These are phyloP conservation scores for Leccinum cinnamomeum DNA, from an alignment of 1,284 basidiomycete genomes.

Conservation along the genomic window DNA sequence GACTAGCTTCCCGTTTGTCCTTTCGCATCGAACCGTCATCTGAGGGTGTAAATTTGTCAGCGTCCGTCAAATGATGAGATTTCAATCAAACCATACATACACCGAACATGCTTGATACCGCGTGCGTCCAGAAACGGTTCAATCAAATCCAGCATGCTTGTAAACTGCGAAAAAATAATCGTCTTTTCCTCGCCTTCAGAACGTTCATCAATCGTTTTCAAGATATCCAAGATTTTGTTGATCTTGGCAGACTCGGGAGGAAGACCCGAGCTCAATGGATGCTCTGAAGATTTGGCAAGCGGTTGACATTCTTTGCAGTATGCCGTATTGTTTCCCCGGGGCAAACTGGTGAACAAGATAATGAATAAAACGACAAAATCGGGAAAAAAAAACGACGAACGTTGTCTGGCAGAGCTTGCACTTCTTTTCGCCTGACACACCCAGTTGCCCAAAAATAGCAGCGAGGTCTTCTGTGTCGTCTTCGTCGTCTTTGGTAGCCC, in stretches of 20 bases:
- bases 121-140: conserved; percentile 76
- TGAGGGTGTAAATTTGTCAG: conserved; percentile 32
- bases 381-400: conserved; percentile 45
- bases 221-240: conserved; percentile 74
- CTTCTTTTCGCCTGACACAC: conserved; percentile 56
- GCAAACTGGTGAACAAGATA: conserved; percentile 37
- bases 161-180: conserved; percentile 90
- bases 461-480: conserved; percentile 68
- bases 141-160: conserved; percentile 85
- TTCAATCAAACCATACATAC: conserved; percentile 50
- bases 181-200: conserved; percentile 78
- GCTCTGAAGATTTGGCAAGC: conserved; percentile 44
- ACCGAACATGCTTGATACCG: conserved; percentile 77
- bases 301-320: conserved; percentile 63
- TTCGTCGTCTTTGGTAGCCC: conserved; percentile 50
- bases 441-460: conserved; percentile 70
- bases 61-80: not conserved
- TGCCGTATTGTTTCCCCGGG: conserved; percentile 38
- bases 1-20: conserved; percentile 70
- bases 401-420: conserved; percentile 74
- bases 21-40: conserved; percentile 88
- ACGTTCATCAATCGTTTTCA: conserved; percentile 66
- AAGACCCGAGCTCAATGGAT: conserved; percentile 35
- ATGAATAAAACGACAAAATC: conserved; percentile 1
- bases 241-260: conserved; percentile 86